Conservation (phyloP, 129 eudicot species). For the Chrysanthemum makinoi region DNA sequence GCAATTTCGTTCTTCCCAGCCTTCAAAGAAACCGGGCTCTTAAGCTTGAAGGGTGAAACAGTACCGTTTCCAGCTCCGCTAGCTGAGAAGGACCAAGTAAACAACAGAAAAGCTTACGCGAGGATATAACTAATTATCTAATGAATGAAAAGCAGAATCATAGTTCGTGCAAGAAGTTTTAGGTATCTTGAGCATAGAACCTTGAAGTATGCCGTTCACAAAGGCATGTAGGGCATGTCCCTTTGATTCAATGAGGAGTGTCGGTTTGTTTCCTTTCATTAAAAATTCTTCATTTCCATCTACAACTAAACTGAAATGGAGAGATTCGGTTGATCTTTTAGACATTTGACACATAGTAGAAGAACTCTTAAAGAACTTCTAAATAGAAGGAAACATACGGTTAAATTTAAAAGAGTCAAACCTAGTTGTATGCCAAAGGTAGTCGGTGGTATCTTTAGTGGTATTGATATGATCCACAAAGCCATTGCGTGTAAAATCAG, state of each 20-base stretch:
- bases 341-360: not conserved
- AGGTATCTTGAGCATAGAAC: conserved; percentile 34
- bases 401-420: conserved; percentile 16
- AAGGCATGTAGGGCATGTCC: conserved; percentile 92
- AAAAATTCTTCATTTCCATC: conserved; percentile 50
- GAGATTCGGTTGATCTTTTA: not conserved
- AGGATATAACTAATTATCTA: too few relatives aligned
- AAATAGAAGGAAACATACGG: too few relatives aligned
- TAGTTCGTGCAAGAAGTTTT: conserved; percentile 11
- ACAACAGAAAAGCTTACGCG: conserved; percentile 13
- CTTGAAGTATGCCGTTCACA: conserved; percentile 75
- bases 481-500: conserved; percentile 64
- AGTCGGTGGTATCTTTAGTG: conserved; percentile 91
- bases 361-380: not conserved
- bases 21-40: conserved; percentile 55
- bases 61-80: conserved; percentile 84
- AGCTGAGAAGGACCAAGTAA: conserved; percentile 44
- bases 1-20: conserved; percentile 84
- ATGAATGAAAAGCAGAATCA: conserved; percentile 6
- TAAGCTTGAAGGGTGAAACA: not conserved
- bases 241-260: conserved; percentile 65
- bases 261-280: conserved; percentile 50
- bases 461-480: conserved; percentile 95
- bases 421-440: conserved; percentile 97
- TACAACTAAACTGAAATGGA: conserved; percentile 46